Evolutionary conservation across 139 green algal species (phyloP).

Genomic region (Chlamydomonas incerta): DNA sequence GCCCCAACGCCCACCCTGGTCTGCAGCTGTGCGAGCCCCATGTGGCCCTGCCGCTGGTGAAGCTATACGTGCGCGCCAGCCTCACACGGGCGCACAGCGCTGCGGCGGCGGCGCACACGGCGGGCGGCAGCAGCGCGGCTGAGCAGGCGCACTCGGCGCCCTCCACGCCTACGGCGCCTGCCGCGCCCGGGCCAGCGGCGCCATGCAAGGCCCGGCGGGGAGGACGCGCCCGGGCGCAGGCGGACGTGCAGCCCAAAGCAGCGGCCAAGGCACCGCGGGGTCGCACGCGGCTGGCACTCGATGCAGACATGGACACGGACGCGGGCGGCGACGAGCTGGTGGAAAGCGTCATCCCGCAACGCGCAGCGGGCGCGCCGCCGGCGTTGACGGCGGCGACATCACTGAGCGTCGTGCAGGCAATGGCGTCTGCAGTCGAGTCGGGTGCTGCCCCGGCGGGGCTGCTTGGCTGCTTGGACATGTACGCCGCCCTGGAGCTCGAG

Average conservation of each 20-base stretch:
- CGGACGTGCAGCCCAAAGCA: neutral
- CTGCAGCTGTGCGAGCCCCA: neutral
- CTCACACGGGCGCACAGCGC: neutral
- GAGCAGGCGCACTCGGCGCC: neutral
- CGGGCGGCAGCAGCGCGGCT: neutral
- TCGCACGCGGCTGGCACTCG: too few relatives aligned
- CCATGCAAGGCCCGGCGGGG: slow-evolving; percentile 9
- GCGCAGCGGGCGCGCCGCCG: neutral
- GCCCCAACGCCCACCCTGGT: too few relatives aligned
- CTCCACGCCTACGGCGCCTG: neutral
- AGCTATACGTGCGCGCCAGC: slow-evolving; percentile 27
- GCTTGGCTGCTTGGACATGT: slow-evolving; percentile 35
- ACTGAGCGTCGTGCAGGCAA: neutral
- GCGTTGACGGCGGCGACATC: neutral
- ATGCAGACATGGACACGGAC: too few relatives aligned
- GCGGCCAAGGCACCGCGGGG: neutral
- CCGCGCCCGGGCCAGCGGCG: neutral
- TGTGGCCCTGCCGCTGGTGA: neutral
- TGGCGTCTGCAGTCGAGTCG: neutral
- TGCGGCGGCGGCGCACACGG: neutral
- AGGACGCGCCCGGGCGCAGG: slow-evolving; percentile 5
- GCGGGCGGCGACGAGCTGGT: neutral
- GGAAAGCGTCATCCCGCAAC: neutral
- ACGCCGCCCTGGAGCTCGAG: slow-evolving; percentile 25
- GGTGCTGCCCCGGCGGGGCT: neutral